Conservation (phyloP, 75 land plant genomes). For the Selaginella moellendorffii region DNA sequence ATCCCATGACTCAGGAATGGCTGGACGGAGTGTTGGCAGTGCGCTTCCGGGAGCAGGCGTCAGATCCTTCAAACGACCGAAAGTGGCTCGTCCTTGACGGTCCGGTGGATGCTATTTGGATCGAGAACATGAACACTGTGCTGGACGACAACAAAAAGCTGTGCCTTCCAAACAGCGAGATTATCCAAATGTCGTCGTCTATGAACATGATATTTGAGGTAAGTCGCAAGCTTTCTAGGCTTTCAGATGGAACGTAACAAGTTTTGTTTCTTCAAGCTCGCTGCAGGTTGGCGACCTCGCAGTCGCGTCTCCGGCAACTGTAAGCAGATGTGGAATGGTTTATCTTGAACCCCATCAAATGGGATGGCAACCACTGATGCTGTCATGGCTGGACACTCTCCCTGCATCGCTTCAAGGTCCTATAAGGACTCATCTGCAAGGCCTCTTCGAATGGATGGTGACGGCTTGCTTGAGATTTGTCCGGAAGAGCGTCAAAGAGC, state of each 20-base stretch:
- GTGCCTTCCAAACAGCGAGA: slow-evolving; percentile 31
- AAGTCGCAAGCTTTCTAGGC: background rate
- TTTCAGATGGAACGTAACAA: background rate
- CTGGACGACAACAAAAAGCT: slow-evolving; percentile 34
- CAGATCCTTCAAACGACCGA: slow-evolving; percentile 27
- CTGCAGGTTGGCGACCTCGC: slow-evolving; percentile 32
- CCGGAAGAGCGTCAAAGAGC: slow-evolving; percentile 25
- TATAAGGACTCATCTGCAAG: slow-evolving; percentile 17
- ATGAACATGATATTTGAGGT: slow-evolving; percentile 40
- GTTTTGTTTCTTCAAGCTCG: background rate
- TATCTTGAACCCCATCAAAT: slow-evolving; percentile 31
- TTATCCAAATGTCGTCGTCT: slow-evolving; percentile 32
- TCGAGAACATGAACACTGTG: slow-evolving; percentile 32
- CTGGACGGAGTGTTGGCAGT: slow-evolving; percentile 30
- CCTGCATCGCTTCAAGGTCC: slow-evolving; percentile 18
- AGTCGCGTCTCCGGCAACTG: slow-evolving; percentile 33
- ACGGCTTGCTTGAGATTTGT: slow-evolving; percentile 20
- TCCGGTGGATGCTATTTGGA: slow-evolving; percentile 36
- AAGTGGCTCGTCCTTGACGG: slow-evolving; percentile 34
- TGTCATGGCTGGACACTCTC: slow-evolving; percentile 23
- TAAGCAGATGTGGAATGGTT: slow-evolving; percentile 37
- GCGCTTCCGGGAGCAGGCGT: slow-evolving; percentile 30
- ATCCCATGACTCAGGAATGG: slow-evolving; percentile 30
- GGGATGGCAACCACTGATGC: slow-evolving; percentile 33
- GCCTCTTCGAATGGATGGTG: slow-evolving; percentile 31